These are phyloP conservation scores for Syzygium aqueum DNA, from an alignment of 345 rosid species.

Conservation along the genomic window DNA sequence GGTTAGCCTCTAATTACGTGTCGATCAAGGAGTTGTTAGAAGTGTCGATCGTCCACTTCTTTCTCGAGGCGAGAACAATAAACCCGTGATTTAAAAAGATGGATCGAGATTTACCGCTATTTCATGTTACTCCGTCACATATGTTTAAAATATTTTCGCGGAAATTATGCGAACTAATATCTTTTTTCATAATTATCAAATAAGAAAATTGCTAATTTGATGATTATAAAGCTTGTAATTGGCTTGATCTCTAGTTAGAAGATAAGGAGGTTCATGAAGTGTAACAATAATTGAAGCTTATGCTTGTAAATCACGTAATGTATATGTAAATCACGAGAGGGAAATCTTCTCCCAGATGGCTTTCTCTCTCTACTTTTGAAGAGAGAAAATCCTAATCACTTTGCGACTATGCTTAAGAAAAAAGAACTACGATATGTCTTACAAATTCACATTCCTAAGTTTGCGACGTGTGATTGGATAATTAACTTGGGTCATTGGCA, in stretches of 20 bases:
- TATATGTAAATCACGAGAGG: not conserved
- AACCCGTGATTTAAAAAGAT: not conserved
- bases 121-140: not conserved
- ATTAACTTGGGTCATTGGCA: too few species aligned
- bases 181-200: not conserved
- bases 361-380: not conserved
- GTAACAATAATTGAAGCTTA: not conserved
- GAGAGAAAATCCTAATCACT: not conserved
- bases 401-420: not conserved
- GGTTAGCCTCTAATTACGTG: not conserved
- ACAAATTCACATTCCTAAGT: not conserved
- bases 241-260: not conserved
- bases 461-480: too few species aligned
- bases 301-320: not conserved
- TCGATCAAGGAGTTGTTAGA: not conserved
- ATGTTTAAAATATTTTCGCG: not conserved
- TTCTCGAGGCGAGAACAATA: not conserved
- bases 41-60: not conserved
- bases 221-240: not conserved
- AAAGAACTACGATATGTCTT: not conserved
- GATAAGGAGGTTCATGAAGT: not conserved
- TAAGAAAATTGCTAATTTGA: not conserved
- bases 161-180: not conserved
- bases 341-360: not conserved
- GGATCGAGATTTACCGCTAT: not conserved